Conservation (phyloP, 352 stramenopile genomes). For the Phytophthora multivora region DNA sequence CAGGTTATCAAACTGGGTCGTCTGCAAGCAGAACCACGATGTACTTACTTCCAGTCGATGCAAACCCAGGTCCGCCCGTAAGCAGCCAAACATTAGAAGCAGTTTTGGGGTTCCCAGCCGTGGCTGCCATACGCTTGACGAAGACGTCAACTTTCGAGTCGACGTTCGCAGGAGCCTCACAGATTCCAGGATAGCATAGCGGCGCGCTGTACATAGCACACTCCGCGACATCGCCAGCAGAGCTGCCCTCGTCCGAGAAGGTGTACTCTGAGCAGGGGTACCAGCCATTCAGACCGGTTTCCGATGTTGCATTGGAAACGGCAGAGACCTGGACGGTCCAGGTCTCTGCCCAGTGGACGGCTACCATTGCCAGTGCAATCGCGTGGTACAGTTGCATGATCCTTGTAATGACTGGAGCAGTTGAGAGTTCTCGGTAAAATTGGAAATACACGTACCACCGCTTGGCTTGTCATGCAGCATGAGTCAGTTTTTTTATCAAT, state of each 20-base stretch:
- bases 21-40: too few relatives aligned
- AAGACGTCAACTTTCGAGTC: neutral
- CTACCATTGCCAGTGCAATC: neutral
- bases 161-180: neutral
- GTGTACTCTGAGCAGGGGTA: constrained; percentile 24
- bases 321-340: neutral
- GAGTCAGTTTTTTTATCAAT: too few relatives aligned
- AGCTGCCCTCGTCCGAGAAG: constrained; percentile 10
- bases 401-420: too few relatives aligned
- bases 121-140: neutral
- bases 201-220: constrained; percentile 41
- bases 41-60: neutral
- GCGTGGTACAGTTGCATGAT: neutral
- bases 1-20: neutral
- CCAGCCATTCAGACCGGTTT: constrained; percentile 19
- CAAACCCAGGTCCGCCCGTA: neutral
- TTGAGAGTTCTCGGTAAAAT: too few relatives aligned
- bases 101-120: neutral
- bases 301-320: neutral
- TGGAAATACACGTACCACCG: too few relatives aligned
- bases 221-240: constrained; percentile 9
- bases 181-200: constrained; percentile 26
- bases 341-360: too few relatives aligned
- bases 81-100: neutral
- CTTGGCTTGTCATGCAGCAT: too few relatives aligned